Evolutionary conservation across 73 alveolate species (phyloP), one percentile per base, ranked within the genome.

Genomic region (Symbiodinium pilosum): DNA sequence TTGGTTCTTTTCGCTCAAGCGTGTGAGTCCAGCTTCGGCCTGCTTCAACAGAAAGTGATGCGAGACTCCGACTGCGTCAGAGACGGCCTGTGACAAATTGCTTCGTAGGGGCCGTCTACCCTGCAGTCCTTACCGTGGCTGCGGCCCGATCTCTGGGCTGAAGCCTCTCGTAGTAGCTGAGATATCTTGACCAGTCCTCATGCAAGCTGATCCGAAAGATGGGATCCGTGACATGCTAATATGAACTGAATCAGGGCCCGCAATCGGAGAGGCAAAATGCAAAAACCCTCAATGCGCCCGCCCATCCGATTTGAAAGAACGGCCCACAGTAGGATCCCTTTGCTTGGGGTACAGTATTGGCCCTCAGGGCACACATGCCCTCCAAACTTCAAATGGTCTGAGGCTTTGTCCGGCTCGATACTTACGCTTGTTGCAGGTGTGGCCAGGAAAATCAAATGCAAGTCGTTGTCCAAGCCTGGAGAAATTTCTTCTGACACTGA

Each of bases 21-120:
- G 59, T 47, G 59, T 47, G 59, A 9, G 59, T 14, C 36, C 38
- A 16, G 34, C 77, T n/a, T n/a, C 40, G 47, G 52, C 97, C 97
- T 91, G 97, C 81, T 91, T 91, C 52, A 91, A 42, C 51, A 91
- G 88, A 34, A 91, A 91, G 56, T 71, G 89, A n/a, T 85, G 97
- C 54, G 97, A 91, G 89, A 91, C 88, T n/a, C 97, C 97, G 26
- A 91, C 97, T 9, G 97, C 97, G 43, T 40, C 81, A 21, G 97
- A 85, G 6, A 91, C 97, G 12, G 97, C 97, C 97, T 91, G 75
- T 16, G 38, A 43, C n/a, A 47, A 14, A 47, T 47, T 47, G 14
- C 59, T 47, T n/a, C n/a, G n/a, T n/a, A n/a, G n/a, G n/a, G n/a
- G n/a, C n/a, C n/a, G n/a, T n/a, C n/a, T n/a, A n/a, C n/a, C n/a